Base-by-base conservation (phyloP, 1,139 yeast genomes). In the Lodderomyces orthopsilosis region DNA sequence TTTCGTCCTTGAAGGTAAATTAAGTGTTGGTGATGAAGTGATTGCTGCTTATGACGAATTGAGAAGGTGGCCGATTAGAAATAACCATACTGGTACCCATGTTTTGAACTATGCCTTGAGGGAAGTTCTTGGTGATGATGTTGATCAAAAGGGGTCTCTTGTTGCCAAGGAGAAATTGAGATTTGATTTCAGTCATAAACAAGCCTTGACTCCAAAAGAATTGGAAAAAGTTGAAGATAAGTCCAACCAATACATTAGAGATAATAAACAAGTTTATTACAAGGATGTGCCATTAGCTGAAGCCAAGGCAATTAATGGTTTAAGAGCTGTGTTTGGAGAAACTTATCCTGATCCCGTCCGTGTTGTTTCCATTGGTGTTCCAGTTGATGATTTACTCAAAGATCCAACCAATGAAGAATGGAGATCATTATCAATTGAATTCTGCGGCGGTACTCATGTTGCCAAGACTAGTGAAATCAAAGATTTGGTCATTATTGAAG, bases 401-500 rank as follows among this genome's bases (percentile, higher is more conserved):
- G 74, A 83, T 54, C 96, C 98, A 53, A 53, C 68, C 23, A 85
- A 78, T 58, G 70, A 70, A 42, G 79, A 86, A 57, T 93, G 98
- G 98, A 68, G 66, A 54, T 71, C 79, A 43, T 74, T 79, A 56
- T 88, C 97, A 4, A 75, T 94, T 55, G 99, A 94, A 70, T 91
- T 93, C 75, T 93, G 99, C 70, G 99, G 99, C 69, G 99, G 99
- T 68, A 93, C 98, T 14, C 99, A 93, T 60, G 97, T 93, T 52
- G 78, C 81, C 43, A 84, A 85, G 65, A 91, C 98, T 18, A 87
- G 93, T 48, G 98, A 93, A 51, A 94, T 93, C 63, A 90, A 90
- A 66, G 93, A 87, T 56, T 80, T 93, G 53, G 87, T 93, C 37
- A 78, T 93, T 45, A 74, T 85, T 52, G 99, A 93, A 74, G 99